Percentiles rank a stretch among this genome's conserved stretches.
These are phyloP conservation scores for Rhodocollybia butyracea DNA, from an alignment of 768 basidiomycete species.

Conservation along the genomic window DNA sequence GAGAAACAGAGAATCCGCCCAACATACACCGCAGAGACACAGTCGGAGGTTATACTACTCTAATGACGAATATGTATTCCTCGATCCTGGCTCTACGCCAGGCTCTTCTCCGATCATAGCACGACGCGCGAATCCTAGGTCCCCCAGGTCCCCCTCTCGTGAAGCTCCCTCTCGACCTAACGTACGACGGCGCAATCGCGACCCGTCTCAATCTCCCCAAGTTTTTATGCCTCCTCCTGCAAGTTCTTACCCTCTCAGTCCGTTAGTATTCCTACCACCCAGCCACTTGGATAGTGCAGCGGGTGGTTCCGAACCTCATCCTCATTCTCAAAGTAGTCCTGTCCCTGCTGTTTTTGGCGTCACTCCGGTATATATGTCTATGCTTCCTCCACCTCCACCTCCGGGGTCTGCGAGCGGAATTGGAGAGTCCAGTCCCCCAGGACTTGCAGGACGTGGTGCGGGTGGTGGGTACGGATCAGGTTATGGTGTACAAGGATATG, in stretches of 20 bases:
- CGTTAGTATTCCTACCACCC: not conserved
- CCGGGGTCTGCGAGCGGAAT: not conserved
- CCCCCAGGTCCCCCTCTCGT: not conserved
- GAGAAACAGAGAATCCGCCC: not conserved
- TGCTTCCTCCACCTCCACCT: conserved; percentile 5
- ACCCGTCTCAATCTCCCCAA: not conserved
- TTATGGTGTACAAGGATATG: conserved; percentile 3
- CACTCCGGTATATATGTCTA: conserved; percentile 1
- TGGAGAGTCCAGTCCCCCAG: conserved; percentile 1
- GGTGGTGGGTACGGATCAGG: not conserved
- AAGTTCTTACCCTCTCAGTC: conserved; percentile 3
- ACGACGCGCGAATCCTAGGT: not conserved
- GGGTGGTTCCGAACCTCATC: not conserved
- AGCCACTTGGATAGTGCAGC: not conserved
- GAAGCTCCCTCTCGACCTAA: not conserved
- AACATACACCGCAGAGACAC: conserved; percentile 1
- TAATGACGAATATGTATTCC: not conserved
- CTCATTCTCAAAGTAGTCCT: not conserved
- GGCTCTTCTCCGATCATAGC: conserved; percentile 1
- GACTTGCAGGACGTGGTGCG: conserved; percentile 1
- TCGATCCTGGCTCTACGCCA: not conserved
- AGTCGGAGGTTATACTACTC: conserved; percentile 1
- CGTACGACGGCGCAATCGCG: not conserved
- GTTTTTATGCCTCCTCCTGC: not conserved
- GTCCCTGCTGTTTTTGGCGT: conserved; percentile 1